Conservation (phyloP, 345 rosid species). For the Anacardium occidentale region DNA sequence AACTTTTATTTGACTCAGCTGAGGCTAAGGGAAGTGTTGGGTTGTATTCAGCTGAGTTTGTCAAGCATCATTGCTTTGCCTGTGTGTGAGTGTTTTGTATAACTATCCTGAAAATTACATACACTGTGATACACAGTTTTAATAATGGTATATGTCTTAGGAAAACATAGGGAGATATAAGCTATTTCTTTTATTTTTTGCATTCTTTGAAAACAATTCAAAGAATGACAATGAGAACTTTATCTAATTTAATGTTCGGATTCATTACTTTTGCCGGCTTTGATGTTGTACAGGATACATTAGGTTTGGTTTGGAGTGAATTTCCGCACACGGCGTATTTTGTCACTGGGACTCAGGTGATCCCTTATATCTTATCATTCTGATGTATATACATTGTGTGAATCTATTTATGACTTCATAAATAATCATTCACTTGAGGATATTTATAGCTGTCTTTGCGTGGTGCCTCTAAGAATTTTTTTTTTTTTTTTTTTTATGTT, state of each 20-base stretch:
- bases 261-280: constrained; percentile 52
- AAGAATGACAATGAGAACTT: not conserved
- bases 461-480: not conserved
- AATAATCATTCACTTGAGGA: not conserved
- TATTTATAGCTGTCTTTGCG: not conserved
- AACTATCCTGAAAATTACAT: not conserved
- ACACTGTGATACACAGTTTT: not conserved
- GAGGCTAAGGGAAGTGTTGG: constrained; percentile 11
- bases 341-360: constrained; percentile 90
- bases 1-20: not conserved
- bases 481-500: not conserved
- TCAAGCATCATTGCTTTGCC: too few relatives aligned
- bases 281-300: constrained; percentile 67
- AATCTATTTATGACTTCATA: too few relatives aligned
- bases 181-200: not conserved
- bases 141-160: too few relatives aligned
- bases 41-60: too few relatives aligned
- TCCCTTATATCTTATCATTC: constrained; percentile 10
- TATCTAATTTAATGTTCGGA: constrained; percentile 5
- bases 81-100: too few relatives aligned
- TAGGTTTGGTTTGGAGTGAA: constrained; percentile 82
- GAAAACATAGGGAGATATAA: not conserved
- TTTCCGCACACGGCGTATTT: constrained; percentile 84
- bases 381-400: not conserved
- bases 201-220: not conserved